These are phyloP conservation scores for Salvia rosmarinus DNA, from an alignment of 257 asterid genomes.

Conservation along the genomic window DNA sequence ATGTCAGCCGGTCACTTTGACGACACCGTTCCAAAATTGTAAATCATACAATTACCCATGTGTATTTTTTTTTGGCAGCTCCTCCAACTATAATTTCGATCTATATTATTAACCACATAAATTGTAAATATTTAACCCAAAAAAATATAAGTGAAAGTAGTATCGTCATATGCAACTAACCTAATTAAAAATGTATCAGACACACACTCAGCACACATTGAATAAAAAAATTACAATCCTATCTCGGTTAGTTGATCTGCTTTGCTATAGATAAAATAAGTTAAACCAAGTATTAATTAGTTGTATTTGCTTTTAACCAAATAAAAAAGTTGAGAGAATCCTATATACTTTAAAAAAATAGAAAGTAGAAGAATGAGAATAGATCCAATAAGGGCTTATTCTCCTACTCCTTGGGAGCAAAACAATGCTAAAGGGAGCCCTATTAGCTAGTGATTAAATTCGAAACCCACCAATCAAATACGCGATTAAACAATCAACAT, in stretches of 20 bases:
- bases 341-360: background rate
- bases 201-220: too few species aligned
- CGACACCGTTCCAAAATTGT: too few species aligned
- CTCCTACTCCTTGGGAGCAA: slow-evolving; percentile 27
- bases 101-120: too few species aligned
- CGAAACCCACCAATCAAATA: slow-evolving; percentile 15
- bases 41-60: too few species aligned
- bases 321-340: background rate
- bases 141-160: too few species aligned
- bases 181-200: too few species aligned
- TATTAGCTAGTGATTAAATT: slow-evolving; percentile 19
- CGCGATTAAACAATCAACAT: slow-evolving; percentile 33
- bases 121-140: too few species aligned
- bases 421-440: slow-evolving; percentile 30
- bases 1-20: too few species aligned
- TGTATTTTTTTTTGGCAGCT: too few species aligned
- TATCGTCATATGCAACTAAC: too few species aligned
- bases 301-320: background rate
- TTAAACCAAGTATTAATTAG: background rate
- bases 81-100: too few species aligned
- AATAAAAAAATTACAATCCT: too few species aligned
- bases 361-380: slow-evolving; percentile 9
- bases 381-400: slow-evolving; percentile 17
- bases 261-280: background rate
- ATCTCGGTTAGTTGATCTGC: background rate